Base-by-base conservation (phyloP, 139 green algal species). In the Chlorella sorokiniana region DNA sequence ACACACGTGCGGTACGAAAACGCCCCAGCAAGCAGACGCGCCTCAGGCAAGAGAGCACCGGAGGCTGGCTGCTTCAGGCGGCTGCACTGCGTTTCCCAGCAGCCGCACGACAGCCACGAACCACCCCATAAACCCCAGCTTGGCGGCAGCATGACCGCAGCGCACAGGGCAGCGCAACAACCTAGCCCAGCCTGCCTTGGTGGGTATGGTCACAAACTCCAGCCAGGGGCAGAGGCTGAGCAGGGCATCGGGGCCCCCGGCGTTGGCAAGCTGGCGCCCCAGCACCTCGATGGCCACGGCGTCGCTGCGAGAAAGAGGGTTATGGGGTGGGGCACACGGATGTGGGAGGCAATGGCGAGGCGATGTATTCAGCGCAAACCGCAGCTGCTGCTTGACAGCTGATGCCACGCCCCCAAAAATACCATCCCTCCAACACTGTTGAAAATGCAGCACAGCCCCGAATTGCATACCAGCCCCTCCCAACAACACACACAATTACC, bases 201-300 rank as follows among this genome's bases (percentile, higher is more conserved):
- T 84, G 0, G 81, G 78, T 37, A 98, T 91, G 75, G 84, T 91
- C 22, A 98, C 84, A 83, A 94, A 94, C 45, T 96, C 89, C 83
- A 98, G 93, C 96, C 96, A 99, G 27, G 96, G 94, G 31, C 90
- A 87, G 54, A 99, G 89, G 78, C 89, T 93, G 35, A 88, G 87
- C 64, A 99, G 89, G 67, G 95, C 89, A 16, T 91, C 84, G 4
- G 45, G 40, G 25, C 35, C 64, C 22, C 37, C 40, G 4, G 23
- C 11, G 51, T 59, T 48, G 22, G 65, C 72, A 64, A 93, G 86
- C 85, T 95, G 89, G 20, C 91, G 89, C 9, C 76, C 88, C 82
- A 96, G 88, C 80, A 96, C 84, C 81, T 99, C 95, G 61, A 97
- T 89, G 54, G 91, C 94, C 81, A 98, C 81, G 16, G 73, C 37